These are phyloP conservation scores for Lentinula sp. DNA, from an alignment of 768 basidiomycete genomes.

Conservation along the genomic window DNA sequence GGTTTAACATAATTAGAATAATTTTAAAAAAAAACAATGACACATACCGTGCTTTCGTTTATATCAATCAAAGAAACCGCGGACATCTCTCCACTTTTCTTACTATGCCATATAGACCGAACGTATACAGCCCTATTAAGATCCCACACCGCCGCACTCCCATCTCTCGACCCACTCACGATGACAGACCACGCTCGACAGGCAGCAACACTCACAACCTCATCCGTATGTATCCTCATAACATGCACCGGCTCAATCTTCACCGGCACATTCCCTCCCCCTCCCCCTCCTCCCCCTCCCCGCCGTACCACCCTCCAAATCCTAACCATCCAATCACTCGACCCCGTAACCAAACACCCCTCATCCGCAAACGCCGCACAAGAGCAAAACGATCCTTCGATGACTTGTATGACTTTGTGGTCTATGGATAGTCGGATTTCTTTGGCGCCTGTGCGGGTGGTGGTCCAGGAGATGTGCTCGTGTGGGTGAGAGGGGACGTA, in stretches of 20 bases:
- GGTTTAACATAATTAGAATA: too few relatives aligned
- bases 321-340: constrained; percentile 74
- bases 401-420: constrained; percentile 65
- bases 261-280: constrained; percentile 17
- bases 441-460: constrained; percentile 33
- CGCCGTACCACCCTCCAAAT: constrained; percentile 64
- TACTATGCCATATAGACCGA: constrained; percentile 71
- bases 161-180: constrained; percentile 81
- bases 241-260: constrained; percentile 53
- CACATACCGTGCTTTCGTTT: constrained; percentile 74
- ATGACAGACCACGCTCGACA: constrained; percentile 79
- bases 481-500: constrained; percentile 54
- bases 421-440: constrained; percentile 62
- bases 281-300: constrained; percentile 15
- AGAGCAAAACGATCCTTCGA: constrained; percentile 67
- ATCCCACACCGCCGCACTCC: constrained; percentile 87
- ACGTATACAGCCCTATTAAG: constrained; percentile 79
- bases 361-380: constrained; percentile 78
- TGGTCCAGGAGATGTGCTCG: constrained; percentile 68
- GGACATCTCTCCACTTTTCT: constrained; percentile 24
- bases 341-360: constrained; percentile 72
- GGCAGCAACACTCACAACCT: constrained; percentile 61
- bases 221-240: constrained; percentile 73
- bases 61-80: constrained; percentile 67
- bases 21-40: too few relatives aligned